A percentile compares a stretch with the other conserved stretches of the same genome.
phyloP scores from a whole-genome alignment of 106 monocot genomes.

The Phalaenopsis equestris region DNA sequence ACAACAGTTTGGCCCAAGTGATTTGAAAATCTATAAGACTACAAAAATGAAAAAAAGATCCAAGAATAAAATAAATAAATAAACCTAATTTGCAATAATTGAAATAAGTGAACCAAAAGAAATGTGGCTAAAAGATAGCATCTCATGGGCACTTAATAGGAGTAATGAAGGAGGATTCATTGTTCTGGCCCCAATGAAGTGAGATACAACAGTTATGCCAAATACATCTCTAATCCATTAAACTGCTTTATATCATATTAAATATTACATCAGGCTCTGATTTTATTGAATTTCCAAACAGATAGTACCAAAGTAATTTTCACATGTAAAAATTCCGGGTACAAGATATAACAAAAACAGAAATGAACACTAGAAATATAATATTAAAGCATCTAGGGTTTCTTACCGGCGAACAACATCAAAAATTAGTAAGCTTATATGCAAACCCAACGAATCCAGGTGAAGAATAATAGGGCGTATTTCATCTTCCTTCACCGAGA shows the following conservation, averaged over 20 bases:
- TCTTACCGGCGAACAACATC: slow-evolving; percentile 23
- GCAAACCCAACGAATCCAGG: slow-evolving; percentile 85
- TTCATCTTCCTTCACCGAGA: slow-evolving; percentile 76
- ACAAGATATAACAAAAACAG: background rate
- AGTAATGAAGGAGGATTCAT: background rate
- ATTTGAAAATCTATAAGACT: too few relatives aligned
- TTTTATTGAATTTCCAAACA: background rate
- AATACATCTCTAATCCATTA: background rate
- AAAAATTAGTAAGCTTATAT: slow-evolving; percentile 49
- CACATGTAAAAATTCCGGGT: background rate
- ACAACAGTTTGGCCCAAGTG: too few relatives aligned
- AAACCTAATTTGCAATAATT: background rate
- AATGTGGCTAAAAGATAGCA: background rate
- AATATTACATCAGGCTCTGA: background rate
- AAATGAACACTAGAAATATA: background rate
- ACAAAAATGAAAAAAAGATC: too few relatives aligned
- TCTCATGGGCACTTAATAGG: background rate
- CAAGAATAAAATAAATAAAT: too few relatives aligned
- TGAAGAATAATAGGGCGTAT: slow-evolving; percentile 81
- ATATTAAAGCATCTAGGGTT: background rate
- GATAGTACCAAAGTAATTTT: background rate
- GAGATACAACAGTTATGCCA: background rate
- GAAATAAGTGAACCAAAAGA: background rate
- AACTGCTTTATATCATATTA: background rate
- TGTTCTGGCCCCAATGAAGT: background rate